A percentile compares a stretch with the other conserved stretches of the same genome.
These are phyloP conservation scores for Wickerhamomyces chaumierensis DNA, from an alignment of 805 yeast species.

Conservation along the genomic window DNA sequence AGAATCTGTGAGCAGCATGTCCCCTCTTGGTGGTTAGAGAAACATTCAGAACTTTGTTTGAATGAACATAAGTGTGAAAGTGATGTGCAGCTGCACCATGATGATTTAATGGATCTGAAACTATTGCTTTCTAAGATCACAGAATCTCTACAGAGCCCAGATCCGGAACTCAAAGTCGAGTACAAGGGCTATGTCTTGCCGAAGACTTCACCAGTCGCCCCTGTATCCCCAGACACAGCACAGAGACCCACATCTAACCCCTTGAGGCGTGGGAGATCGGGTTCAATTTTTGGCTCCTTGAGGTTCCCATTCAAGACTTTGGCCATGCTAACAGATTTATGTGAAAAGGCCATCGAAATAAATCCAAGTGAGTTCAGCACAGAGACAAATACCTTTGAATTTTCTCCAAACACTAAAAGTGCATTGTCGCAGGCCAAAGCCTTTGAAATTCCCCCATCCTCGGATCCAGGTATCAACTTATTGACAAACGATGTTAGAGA, in stretches of 20 bases:
- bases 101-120: conserved; percentile 61
- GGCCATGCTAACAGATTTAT: conserved; percentile 45
- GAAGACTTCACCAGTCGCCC: conserved; percentile 9
- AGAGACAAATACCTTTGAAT: conserved; percentile 18
- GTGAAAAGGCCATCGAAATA: conserved; percentile 64
- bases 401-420: conserved; percentile 51
- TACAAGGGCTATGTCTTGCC: conserved; percentile 51
- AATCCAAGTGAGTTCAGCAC: conserved; percentile 55
- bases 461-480: conserved; percentile 52
- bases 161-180: conserved; percentile 18
- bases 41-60: conserved; percentile 79
- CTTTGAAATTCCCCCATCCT: conserved; percentile 35
- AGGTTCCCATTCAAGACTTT: conserved; percentile 56
- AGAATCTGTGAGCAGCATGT: conserved; percentile 83
- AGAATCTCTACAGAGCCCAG: conserved; percentile 14
- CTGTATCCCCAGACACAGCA: conserved; percentile 5
- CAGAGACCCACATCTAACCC: conserved; percentile 10
- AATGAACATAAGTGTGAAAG: conserved; percentile 78
- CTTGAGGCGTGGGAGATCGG: conserved; percentile 26
- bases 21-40: conserved; percentile 96
- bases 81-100: conserved; percentile 65
- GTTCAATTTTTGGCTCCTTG: conserved; percentile 27
- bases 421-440: conserved; percentile 34
- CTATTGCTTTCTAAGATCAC: conserved; percentile 32
- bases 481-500: conserved; percentile 58